phyloP scores from a whole-genome alignment of 352 stramenopile species.

The Lagenidium sp. region DNA sequence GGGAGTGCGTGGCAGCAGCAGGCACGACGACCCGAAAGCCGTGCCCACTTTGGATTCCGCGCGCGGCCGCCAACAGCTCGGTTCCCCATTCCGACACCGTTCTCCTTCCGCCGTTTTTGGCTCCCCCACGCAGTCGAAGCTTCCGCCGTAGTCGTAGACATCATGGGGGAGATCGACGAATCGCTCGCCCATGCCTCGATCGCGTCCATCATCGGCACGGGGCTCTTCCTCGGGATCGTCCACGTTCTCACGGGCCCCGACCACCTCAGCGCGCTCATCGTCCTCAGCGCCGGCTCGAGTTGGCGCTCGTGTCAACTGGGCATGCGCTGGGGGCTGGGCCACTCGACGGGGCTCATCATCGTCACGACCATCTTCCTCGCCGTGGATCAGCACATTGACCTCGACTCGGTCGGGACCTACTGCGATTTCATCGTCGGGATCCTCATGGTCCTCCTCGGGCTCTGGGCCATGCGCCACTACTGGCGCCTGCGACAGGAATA shows the following conservation, averaged over 20 bases:
- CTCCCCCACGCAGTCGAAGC: not conserved
- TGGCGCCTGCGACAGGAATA: slow-evolving; percentile 25
- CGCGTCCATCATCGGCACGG: slow-evolving; percentile 35
- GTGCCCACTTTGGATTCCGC: not conserved
- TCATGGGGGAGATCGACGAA: slow-evolving; percentile 29
- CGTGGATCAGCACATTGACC: slow-evolving; percentile 21
- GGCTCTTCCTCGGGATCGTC: slow-evolving; percentile 36
- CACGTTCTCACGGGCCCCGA: slow-evolving; percentile 68
- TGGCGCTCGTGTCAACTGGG: slow-evolving; percentile 65
- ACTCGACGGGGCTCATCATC: slow-evolving; percentile 71
- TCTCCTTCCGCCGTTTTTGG: not conserved
- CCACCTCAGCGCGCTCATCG: slow-evolving; percentile 83
- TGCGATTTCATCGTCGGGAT: slow-evolving; percentile 48
- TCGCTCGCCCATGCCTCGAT: slow-evolving; percentile 21
- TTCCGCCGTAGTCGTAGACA: not conserved
- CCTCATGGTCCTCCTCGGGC: slow-evolving; percentile 45
- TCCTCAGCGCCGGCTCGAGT: slow-evolving; percentile 65
- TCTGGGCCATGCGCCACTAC: slow-evolving; percentile 32
- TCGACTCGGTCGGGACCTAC: slow-evolving; percentile 33
- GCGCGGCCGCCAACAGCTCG: not conserved
- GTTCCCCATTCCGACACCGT: not conserved
- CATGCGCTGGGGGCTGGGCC: slow-evolving; percentile 79
- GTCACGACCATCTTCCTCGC: slow-evolving; percentile 55
- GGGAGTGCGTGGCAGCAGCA: too few relatives aligned
- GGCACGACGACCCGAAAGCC: too few relatives aligned